Base-by-base conservation (phyloP, 169 alveolate species). In the Ophryocystis elektroscirrha region DNA sequence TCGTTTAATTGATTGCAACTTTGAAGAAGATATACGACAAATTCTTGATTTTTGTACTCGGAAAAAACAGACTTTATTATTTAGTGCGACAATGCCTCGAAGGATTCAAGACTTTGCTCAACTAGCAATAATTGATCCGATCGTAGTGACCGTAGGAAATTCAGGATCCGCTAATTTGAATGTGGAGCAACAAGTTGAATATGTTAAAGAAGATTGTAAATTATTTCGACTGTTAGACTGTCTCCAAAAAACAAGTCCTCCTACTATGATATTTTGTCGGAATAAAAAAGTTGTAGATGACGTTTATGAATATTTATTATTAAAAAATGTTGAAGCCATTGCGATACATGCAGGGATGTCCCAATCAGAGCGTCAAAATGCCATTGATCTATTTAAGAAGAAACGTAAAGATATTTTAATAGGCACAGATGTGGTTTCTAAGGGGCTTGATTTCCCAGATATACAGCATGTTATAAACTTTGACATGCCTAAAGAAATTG, bases 41-140 rank as follows among this genome's bases (percentile, higher is more conserved):
- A 86, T 94, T 23, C 63, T 90, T 27, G 71, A 76, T 23, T 82
- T 75, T 28, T 64, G 39, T 32, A 32, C 12, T n/a, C 97, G 97
- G 15, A 65, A 72, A 18, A 66, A 97, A 61, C 81, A 67, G 47
- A 94, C 99, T 15, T 86, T 69, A 63, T 81, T 94, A 54, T 94
- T 88, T 71, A 85, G 96, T 20, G 99, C 99, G 6, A 94, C 99
- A 0, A 91, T 91, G 98, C n/a, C 39, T n/a, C 12, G 12, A 32
- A 32, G 39, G 12, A 32, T 12, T 12, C 12, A 12, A 12, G 39
- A n/a, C 12, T 32, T 32, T 32, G 5, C 46, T 5, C 2, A 38
- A 5, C 5, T 2, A 9, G 28, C 46, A 22, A 38, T 2, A 9
- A 38, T 9, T 19, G 46, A 9, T 19, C 2, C 18, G 2, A 38